phyloP scores from a whole-genome alignment of 2,329 filamentous ascomycete genomes.

The Colletotrichum spinosum region DNA sequence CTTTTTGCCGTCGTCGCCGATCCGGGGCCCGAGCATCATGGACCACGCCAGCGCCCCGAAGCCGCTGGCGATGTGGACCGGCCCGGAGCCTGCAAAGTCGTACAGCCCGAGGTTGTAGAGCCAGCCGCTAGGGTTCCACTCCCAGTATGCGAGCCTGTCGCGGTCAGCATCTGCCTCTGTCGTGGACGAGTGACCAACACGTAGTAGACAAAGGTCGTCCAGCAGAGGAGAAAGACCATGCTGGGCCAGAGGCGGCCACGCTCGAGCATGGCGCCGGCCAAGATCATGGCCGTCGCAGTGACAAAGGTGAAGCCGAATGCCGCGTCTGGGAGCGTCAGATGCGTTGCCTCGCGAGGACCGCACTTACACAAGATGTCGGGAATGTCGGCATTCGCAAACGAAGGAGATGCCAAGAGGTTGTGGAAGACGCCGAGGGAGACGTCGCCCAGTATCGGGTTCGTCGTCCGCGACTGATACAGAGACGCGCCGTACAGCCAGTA shows the following conservation, averaged over 20 bases:
- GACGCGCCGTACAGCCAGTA: conserved; percentile 61
- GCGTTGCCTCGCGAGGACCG: background rate
- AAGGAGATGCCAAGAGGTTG: conserved; percentile 51
- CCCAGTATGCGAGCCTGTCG: conserved; percentile 69
- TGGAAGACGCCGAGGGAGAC: conserved; percentile 49
- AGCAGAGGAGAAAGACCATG: conserved; percentile 72
- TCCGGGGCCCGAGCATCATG: conserved; percentile 70
- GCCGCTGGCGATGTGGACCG: conserved; percentile 73
- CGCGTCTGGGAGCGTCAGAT: conserved; percentile 39
- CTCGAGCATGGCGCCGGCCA: conserved; percentile 53
- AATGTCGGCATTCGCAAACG: conserved; percentile 50
- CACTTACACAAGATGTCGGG: conserved; percentile 48
- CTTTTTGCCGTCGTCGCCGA: conserved; percentile 55
- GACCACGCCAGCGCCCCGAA: conserved; percentile 74
- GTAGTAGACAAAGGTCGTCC: conserved; percentile 74
- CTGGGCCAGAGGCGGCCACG: conserved; percentile 55
- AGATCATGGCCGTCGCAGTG: conserved; percentile 52
- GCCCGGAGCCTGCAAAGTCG: conserved; percentile 72
- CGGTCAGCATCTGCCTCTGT: conserved; percentile 10
- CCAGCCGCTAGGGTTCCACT: conserved; percentile 76
- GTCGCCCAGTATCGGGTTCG: conserved; percentile 50
- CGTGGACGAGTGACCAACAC: conserved; percentile 40
- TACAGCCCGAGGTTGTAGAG: conserved; percentile 69
- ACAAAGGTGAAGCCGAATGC: conserved; percentile 53
- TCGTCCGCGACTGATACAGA: conserved; percentile 51